These are phyloP conservation scores for Xylaria intraflava DNA, from an alignment of 495 filamentous ascomycete species.

Conservation along the genomic window DNA sequence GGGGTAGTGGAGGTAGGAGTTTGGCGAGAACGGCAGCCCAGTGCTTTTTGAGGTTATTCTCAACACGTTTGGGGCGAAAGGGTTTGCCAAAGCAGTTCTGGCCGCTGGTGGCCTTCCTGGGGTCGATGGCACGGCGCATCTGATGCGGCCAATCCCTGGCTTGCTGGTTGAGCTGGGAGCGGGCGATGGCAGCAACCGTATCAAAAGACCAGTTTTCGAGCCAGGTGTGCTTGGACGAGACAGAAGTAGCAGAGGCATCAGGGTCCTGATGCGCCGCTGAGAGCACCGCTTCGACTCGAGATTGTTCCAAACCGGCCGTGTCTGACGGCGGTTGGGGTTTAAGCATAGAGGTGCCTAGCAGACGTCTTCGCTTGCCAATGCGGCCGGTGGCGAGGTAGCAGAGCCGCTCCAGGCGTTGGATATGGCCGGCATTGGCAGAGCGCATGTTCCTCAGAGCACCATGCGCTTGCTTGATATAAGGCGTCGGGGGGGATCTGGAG, in stretches of 20 bases:
- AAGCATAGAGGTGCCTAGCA: slow-evolving; percentile 50
- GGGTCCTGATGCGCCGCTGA: not conserved
- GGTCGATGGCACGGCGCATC: slow-evolving; percentile 35
- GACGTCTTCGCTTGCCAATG: slow-evolving; percentile 57
- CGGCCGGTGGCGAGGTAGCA: slow-evolving; percentile 68
- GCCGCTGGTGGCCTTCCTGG: slow-evolving; percentile 46
- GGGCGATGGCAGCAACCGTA: slow-evolving; percentile 27
- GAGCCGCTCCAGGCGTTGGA: slow-evolving; percentile 54
- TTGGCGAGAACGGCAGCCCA: slow-evolving; percentile 50
- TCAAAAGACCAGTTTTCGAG: slow-evolving; percentile 37
- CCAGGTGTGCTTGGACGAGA: slow-evolving; percentile 29
- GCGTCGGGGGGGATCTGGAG: slow-evolving; percentile 3
- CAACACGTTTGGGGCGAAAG: slow-evolving; percentile 43
- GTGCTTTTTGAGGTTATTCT: slow-evolving; percentile 54
- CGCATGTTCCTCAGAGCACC: slow-evolving; percentile 34
- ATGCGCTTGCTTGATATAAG: slow-evolving; percentile 24
- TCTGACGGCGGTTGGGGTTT: slow-evolving; percentile 30
- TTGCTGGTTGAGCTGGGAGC: slow-evolving; percentile 23
- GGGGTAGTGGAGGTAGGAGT: slow-evolving; percentile 66
- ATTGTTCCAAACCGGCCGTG: slow-evolving; percentile 26
- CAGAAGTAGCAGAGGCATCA: not conserved
- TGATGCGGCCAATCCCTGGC: slow-evolving; percentile 26
- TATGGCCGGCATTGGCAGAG: slow-evolving; percentile 51
- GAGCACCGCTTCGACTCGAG: not conserved
- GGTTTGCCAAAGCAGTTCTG: slow-evolving; percentile 59